Evolutionary conservation across 2,329 filamentous ascomycete species (phyloP).

Genomic region (Pseudogymnoascus sp.): DNA sequence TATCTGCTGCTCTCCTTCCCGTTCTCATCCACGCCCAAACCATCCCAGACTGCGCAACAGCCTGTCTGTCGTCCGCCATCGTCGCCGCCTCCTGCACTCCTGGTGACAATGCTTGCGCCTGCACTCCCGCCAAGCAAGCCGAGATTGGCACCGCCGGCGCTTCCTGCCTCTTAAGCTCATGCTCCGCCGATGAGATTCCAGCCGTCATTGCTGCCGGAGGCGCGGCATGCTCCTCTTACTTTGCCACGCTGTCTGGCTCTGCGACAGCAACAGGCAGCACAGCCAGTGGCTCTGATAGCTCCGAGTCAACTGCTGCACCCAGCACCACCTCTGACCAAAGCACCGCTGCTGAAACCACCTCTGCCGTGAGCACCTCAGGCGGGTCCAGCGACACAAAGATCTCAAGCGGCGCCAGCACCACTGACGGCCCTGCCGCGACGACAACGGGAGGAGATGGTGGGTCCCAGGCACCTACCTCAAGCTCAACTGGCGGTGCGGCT

Average conservation of each 20-base stretch:
- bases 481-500: not conserved
- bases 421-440: not conserved
- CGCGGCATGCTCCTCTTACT: not conserved
- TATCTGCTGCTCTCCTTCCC: not conserved
- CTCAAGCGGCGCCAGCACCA: not conserved
- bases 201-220: not conserved
- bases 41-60: not conserved
- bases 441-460: not conserved
- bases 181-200: not conserved
- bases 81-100: conserved; percentile 1
- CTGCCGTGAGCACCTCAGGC: not conserved
- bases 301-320: not conserved
- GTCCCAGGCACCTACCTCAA: not conserved
- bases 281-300: not conserved
- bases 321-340: not conserved
- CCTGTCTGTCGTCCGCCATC: not conserved
- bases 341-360: not conserved
- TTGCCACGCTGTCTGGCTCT: not conserved
- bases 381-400: not conserved
- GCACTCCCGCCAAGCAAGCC: not conserved
- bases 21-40: not conserved
- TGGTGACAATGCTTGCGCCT: not conserved
- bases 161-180: not conserved
- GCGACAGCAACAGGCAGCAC: not conserved
- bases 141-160: not conserved